Conservation (phyloP, 257 asterid species). For the Striga asiatica region DNA sequence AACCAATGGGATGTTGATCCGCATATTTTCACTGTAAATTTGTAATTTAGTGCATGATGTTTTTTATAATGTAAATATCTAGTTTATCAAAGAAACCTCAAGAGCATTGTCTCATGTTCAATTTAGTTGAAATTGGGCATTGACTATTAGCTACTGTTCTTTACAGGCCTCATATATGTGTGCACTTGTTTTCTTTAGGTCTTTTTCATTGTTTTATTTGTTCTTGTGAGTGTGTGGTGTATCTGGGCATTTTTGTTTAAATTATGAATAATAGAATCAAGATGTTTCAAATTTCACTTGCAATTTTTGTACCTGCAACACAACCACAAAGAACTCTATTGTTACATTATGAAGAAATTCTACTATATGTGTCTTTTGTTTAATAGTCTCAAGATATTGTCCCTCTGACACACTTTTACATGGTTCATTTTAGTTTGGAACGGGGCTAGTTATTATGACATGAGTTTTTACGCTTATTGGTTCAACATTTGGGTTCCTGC, state of each 20-base stretch:
- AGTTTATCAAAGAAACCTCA: neutral
- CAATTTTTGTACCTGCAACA: too few species aligned
- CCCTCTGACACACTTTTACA: neutral
- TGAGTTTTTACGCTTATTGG: neutral
- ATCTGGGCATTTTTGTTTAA: too few species aligned
- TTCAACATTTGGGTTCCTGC: slow-evolving; percentile 18
- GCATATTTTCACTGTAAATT: too few species aligned
- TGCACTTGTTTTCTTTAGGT: neutral
- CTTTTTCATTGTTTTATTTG: neutral
- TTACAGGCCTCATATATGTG: neutral
- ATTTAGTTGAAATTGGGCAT: neutral
- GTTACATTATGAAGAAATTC: neutral
- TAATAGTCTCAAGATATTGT: neutral
- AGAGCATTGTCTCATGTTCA: neutral
- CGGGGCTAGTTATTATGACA: neutral
- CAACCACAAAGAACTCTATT: neutral
- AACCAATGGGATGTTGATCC: too few species aligned
- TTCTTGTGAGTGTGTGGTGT: neutral
- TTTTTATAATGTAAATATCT: too few species aligned
- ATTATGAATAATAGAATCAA: neutral
- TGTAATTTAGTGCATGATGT: too few species aligned
- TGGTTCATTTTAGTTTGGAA: neutral
- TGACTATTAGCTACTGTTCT: neutral
- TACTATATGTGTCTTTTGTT: neutral
- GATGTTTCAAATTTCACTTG: too few species aligned